A percentile compares a stretch with the other conserved stretches of the same genome.
These are phyloP conservation scores for Nematodospora anomalae DNA, from an alignment of 1,139 yeast genomes.

Conservation along the genomic window DNA sequence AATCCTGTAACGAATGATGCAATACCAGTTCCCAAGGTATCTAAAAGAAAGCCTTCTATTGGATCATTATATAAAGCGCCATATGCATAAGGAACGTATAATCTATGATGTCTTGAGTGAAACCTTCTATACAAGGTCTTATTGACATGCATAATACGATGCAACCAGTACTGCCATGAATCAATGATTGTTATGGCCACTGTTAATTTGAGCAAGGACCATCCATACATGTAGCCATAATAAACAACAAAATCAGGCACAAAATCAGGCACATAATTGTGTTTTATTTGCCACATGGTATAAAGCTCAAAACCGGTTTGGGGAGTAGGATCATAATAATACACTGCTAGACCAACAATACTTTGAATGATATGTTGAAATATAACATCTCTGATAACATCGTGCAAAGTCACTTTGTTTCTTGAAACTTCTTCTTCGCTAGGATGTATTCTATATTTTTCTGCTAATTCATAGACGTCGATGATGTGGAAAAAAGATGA, in stretches of 20 bases:
- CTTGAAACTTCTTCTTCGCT: slow-evolving; percentile 76
- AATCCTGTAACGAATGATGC: slow-evolving; percentile 65
- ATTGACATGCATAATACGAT: slow-evolving; percentile 84
- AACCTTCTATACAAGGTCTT: slow-evolving; percentile 71
- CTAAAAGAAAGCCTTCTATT: slow-evolving; percentile 87
- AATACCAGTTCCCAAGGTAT: slow-evolving; percentile 88
- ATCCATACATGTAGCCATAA: slow-evolving; percentile 56
- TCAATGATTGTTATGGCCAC: slow-evolving; percentile 77
- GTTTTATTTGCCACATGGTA: slow-evolving; percentile 66
- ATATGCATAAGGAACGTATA: slow-evolving; percentile 94
- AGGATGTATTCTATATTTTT: slow-evolving; percentile 85
- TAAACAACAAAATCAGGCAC: slow-evolving; percentile 49
- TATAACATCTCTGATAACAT: slow-evolving; percentile 78
- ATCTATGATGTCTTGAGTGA: slow-evolving; percentile 92
- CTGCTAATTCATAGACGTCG: slow-evolving; percentile 74
- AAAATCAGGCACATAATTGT: slow-evolving; percentile 31
- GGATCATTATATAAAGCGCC: slow-evolving; percentile 96
- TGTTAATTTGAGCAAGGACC: slow-evolving; percentile 55
- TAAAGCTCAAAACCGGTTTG: slow-evolving; percentile 72
- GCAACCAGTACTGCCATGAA: slow-evolving; percentile 93
- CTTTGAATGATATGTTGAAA: slow-evolving; percentile 85
- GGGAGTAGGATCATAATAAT: slow-evolving; percentile 59
- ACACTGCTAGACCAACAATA: slow-evolving; percentile 57
- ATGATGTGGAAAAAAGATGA: slow-evolving; percentile 72
- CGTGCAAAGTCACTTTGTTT: slow-evolving; percentile 68